Base-by-base conservation (phyloP, 1,284 basidiomycete species). In the Heliocybe sulcata region DNA sequence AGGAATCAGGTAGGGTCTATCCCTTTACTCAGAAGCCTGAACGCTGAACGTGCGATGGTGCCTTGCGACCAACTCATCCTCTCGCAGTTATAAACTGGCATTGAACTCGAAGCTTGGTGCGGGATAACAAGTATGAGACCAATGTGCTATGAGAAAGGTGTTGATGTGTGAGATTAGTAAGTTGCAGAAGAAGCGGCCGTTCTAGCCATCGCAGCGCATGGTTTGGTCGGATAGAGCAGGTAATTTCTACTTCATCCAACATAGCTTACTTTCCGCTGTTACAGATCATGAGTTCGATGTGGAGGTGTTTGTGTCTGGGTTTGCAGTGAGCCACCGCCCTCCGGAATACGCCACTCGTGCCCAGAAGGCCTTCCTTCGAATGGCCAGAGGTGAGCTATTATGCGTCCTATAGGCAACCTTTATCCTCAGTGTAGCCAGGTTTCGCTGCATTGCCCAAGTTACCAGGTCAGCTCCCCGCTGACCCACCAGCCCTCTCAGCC, bases 241-340 rank as follows among this genome's bases (percentile, higher is more conserved):
- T 20, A 42, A 3, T 6, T 42, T 6, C 8, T 6, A 6, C 12
- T 20, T 20, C 8, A 42, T 35, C 9, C 38, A 20, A n/a, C 6
- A 42, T 42, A 6, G 12, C 29, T 20, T 42, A 20, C 12, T 16
- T 8, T 42, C 38, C 38, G 12, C 38, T 20, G 16, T 42, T 16
- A 20, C 27, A 76, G 77, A 70, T 48, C 66, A 76, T 1, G 65
- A 71, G 1, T 92, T 90, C 62, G 81, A 85, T 53, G 68, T 93
- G 9, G 82, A 87, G 50, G 69, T 92, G 0, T 87, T 81, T 53
- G 74, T 91, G 1, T 89, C 89, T 22, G 92, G 91, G 0, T 92
- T 82, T 62, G 88, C 86, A 0, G 77, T 82, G 16, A 81, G 77
- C 52, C 74, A 83, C 48, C 78, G 82, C 35, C 75, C 80, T 2